Percentiles rank a stretch among this genome's conserved stretches.
Conservation (phyloP, 2,329 filamentous ascomycete genomes). For the Microdochium bolleyi region DNA sequence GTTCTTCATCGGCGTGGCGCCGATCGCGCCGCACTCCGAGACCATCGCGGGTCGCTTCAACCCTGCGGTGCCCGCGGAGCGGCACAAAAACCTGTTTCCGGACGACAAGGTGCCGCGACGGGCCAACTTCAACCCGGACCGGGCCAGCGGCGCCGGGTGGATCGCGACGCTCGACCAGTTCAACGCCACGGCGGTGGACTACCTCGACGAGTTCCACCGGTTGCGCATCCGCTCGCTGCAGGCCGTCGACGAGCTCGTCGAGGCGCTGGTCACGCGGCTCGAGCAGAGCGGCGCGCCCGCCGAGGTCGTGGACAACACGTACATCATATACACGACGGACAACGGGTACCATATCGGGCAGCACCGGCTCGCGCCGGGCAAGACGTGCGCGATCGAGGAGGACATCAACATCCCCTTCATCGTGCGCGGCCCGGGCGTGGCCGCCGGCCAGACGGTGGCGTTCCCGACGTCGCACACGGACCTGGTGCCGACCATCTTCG, state of each 20-base stretch:
- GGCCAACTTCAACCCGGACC: constrained; percentile 57
- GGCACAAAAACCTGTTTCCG: constrained; percentile 56
- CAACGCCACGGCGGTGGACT: constrained; percentile 36
- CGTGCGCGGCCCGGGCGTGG: constrained; percentile 49
- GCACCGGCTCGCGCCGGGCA: constrained; percentile 49
- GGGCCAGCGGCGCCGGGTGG: constrained; percentile 28
- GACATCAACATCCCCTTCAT: constrained; percentile 53
- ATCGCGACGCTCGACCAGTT: constrained; percentile 31
- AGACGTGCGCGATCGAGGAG: constrained; percentile 49
- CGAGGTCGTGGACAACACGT: constrained; percentile 54
- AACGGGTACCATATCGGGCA: constrained; percentile 54
- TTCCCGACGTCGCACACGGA: constrained; percentile 48
- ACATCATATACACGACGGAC: constrained; percentile 49
- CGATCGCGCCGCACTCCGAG: constrained; percentile 59
- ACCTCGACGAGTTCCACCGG: constrained; percentile 44
- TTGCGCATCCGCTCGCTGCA: constrained; percentile 39
- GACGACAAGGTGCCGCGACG: constrained; percentile 52
- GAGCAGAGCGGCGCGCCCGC: constrained; percentile 23
- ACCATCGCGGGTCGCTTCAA: constrained; percentile 26
- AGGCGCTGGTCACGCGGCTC: constrained; percentile 32
- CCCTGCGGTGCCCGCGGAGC: constrained; percentile 47
- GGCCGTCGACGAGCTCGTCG: constrained; percentile 45
- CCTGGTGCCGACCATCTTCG: constrained; percentile 45
- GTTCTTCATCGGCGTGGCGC: constrained; percentile 61
- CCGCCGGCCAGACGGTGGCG: constrained; percentile 27